These are phyloP conservation scores for Scenedesmus sp. DNA, from an alignment of 163 green algal genomes.

Conservation along the genomic window DNA sequence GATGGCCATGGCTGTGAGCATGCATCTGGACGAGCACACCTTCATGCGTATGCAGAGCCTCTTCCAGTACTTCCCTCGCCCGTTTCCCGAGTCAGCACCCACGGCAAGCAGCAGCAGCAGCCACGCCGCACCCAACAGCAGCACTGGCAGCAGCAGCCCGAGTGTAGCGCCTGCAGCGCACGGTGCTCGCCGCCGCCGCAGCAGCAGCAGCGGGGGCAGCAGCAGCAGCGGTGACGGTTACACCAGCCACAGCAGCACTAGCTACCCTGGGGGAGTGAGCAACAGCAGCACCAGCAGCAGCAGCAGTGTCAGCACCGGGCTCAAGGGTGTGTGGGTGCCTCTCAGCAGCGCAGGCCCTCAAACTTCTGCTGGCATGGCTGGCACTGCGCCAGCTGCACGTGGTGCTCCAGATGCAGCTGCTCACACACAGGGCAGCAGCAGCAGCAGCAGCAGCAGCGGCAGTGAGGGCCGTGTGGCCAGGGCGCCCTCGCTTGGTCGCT, in stretches of 20 bases:
- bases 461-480: not conserved
- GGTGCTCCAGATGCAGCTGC: not conserved
- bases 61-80: slow-evolving; percentile 5
- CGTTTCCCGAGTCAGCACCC: not conserved
- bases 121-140: not conserved
- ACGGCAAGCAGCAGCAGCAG: not conserved
- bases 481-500: not conserved
- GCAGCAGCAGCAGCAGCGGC: not conserved
- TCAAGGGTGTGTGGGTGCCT: not conserved
- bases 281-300: too few relatives aligned
- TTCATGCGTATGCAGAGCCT: not conserved
- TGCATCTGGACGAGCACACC: slow-evolving; percentile 35
- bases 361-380: not conserved
- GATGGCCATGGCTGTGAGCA: slow-evolving; percentile 32
- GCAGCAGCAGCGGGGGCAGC: not conserved
- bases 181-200: not conserved
- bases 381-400: not conserved
- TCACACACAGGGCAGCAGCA: not conserved
- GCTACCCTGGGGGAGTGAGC: not conserved
- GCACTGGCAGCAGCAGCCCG: slow-evolving; percentile 12
- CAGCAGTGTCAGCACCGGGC: not conserved
- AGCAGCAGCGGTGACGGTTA: not conserved
- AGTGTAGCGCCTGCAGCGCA: not conserved
- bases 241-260: not conserved
- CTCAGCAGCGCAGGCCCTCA: not conserved